Conservation (phyloP, 1,139 yeast species). For the Zygoascus hellenicus region DNA sequence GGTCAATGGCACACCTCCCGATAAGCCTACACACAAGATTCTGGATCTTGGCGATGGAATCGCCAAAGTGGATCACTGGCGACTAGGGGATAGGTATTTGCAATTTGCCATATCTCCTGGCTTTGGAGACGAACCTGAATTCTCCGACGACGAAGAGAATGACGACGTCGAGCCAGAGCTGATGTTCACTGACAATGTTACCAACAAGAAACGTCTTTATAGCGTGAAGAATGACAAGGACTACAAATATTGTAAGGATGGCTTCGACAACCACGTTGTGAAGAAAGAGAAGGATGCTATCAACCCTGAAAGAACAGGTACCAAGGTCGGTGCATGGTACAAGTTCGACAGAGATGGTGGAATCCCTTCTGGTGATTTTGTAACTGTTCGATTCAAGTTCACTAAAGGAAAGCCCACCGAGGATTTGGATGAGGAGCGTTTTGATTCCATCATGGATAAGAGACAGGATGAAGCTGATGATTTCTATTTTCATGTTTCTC, state of each 20-base stretch:
- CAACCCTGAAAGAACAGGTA: constrained; percentile 65
- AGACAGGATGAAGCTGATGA: constrained; percentile 91
- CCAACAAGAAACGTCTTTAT: constrained; percentile 67
- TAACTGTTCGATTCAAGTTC: constrained; percentile 76
- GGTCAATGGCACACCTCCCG: constrained; percentile 10
- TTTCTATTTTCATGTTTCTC: constrained; percentile 85
- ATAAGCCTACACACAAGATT: constrained; percentile 11
- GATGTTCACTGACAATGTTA: constrained; percentile 85
- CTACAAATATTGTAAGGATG: constrained; percentile 68
- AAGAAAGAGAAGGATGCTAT: constrained; percentile 54
- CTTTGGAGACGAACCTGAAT: constrained; percentile 26
- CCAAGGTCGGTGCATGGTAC: constrained; percentile 78
- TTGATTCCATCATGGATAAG: constrained; percentile 65
- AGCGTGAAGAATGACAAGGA: constrained; percentile 50
- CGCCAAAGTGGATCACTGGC: constrained; percentile 60
- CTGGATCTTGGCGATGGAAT: constrained; percentile 35
- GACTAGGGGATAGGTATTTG: constrained; percentile 65
- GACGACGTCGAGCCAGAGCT: constrained; percentile 70
- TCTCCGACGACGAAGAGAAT: constrained; percentile 37
- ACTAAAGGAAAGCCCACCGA: constrained; percentile 43
- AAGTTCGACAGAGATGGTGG: constrained; percentile 69
- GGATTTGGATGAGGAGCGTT: constrained; percentile 63
- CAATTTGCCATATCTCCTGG: constrained; percentile 92
- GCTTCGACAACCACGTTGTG: constrained; percentile 79
- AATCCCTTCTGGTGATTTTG: constrained; percentile 85